Evolutionary conservation across 2,329 filamentous ascomycete species (phyloP).

Genomic region (Paraconiothyrium brasiliense): DNA sequence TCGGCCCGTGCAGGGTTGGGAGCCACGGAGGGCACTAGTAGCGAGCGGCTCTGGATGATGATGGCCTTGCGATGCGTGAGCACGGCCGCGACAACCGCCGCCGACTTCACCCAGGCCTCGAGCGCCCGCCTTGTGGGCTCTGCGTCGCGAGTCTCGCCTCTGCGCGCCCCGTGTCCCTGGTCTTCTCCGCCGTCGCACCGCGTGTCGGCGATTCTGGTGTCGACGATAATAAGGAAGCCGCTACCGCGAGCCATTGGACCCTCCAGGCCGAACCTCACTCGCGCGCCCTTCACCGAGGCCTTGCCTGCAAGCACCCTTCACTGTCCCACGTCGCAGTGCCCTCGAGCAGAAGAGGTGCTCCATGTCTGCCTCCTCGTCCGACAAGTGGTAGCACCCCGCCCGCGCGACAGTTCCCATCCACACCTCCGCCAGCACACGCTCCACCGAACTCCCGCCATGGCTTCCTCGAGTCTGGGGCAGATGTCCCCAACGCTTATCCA

Average conservation of each 20-base stretch:
- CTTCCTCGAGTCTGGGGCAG: constrained; percentile 52
- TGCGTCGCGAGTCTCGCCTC: background rate
- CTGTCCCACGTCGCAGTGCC: constrained; percentile 18
- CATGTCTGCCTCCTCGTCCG: constrained; percentile 12
- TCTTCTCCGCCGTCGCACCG: constrained; percentile 1
- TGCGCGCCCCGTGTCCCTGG: background rate
- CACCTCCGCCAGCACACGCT: constrained; percentile 15
- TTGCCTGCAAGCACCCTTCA: constrained; percentile 18
- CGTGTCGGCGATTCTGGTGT: constrained; percentile 11
- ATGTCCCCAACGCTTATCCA: constrained; percentile 50
- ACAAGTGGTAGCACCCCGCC: constrained; percentile 20
- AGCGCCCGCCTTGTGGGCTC: constrained; percentile 7
- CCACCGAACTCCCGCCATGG: constrained; percentile 34
- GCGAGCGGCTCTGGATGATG: constrained; percentile 36
- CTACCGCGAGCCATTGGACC: constrained; percentile 27
- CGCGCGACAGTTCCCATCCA: constrained; percentile 6
- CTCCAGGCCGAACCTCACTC: constrained; percentile 18
- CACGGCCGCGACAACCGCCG: constrained; percentile 38
- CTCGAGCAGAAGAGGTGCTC: constrained; percentile 9
- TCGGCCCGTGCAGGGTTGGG: constrained; percentile 22
- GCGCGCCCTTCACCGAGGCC: constrained; percentile 20
- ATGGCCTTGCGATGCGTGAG: constrained; percentile 35
- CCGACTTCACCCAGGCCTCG: constrained; percentile 24
- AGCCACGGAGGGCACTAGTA: constrained; percentile 8
- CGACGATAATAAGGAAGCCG: constrained; percentile 25